Evolutionary conservation across 768 basidiomycete genomes (phyloP).

Genomic region (Russula virescens): DNA sequence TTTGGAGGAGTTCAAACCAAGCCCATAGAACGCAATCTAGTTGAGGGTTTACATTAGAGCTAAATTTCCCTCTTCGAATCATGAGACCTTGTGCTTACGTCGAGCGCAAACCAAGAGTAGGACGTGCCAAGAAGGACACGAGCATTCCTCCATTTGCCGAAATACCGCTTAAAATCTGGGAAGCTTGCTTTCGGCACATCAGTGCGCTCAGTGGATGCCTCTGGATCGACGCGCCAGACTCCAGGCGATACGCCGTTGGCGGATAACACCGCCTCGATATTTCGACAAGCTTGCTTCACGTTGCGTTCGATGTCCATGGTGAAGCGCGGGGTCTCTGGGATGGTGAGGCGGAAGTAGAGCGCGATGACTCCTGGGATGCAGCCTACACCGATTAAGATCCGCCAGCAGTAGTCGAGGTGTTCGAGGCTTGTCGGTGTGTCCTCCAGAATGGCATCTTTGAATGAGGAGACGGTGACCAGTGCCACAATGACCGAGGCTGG

Average conservation of each 20-base stretch:
- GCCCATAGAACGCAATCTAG: conserved; percentile 83
- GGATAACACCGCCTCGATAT: conserved; percentile 64
- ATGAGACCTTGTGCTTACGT: conserved; percentile 42
- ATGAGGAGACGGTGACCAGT: conserved; percentile 57
- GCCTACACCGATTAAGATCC: conserved; percentile 82
- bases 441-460: conserved; percentile 53
- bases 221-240: conserved; percentile 44
- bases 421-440: conserved; percentile 35
- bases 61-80: background rate
- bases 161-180: conserved; percentile 63
- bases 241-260: conserved; percentile 31
- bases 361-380: conserved; percentile 75
- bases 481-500: conserved; percentile 62
- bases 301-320: conserved; percentile 93
- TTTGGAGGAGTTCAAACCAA: conserved; percentile 76
- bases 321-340: conserved; percentile 86
- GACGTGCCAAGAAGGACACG: conserved; percentile 75
- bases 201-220: conserved; percentile 52
- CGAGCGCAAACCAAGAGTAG: conserved; percentile 87
- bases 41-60: background rate
- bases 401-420: conserved; percentile 76
- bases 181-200: conserved; percentile 62
- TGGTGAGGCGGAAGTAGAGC: conserved; percentile 91
- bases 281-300: conserved; percentile 63
- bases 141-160: conserved; percentile 67